These are phyloP conservation scores for Exophiala aquamarina DNA, from an alignment of 2,329 filamentous ascomycete genomes.

Conservation along the genomic window DNA sequence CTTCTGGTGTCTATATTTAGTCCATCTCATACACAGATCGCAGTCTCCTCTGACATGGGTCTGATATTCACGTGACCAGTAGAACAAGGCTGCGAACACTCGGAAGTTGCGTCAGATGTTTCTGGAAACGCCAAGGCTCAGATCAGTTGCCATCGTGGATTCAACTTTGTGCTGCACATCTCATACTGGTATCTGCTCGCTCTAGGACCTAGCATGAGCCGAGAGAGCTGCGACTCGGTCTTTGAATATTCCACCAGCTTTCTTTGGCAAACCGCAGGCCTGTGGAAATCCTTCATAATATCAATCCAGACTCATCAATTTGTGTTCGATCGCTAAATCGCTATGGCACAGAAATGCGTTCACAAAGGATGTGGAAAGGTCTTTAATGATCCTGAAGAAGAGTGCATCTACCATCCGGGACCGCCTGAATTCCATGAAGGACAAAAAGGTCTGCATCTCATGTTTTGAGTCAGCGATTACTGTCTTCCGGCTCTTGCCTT, in stretches of 20 bases:
- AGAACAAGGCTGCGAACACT: slow-evolving; percentile 1
- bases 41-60: too few relatives aligned
- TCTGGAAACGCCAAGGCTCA: slow-evolving; percentile 23
- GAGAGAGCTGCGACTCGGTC: too few relatives aligned
- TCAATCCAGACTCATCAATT: background rate
- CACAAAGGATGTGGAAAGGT: slow-evolving; percentile 93
- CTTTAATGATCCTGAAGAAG: slow-evolving; percentile 78
- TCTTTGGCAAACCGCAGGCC: too few relatives aligned
- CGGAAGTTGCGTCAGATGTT: slow-evolving; percentile 20
- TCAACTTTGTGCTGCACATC: too few relatives aligned
- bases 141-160: too few relatives aligned
- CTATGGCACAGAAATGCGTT: slow-evolving; percentile 68
- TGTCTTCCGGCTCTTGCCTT: too few relatives aligned
- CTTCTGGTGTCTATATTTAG: too few relatives aligned
- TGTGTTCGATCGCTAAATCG: background rate
- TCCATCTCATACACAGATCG: too few relatives aligned
- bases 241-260: too few relatives aligned
- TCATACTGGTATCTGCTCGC: too few relatives aligned
- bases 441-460: slow-evolving; percentile 76
- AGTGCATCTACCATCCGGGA: slow-evolving; percentile 88
- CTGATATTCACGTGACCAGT: background rate
- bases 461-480: too few relatives aligned
- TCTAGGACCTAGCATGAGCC: too few relatives aligned
- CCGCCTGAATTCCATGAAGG: slow-evolving; percentile 96
- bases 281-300: background rate